phyloP scores from a whole-genome alignment of 805 yeast genomes.

The Ogataea paraovalis region DNA sequence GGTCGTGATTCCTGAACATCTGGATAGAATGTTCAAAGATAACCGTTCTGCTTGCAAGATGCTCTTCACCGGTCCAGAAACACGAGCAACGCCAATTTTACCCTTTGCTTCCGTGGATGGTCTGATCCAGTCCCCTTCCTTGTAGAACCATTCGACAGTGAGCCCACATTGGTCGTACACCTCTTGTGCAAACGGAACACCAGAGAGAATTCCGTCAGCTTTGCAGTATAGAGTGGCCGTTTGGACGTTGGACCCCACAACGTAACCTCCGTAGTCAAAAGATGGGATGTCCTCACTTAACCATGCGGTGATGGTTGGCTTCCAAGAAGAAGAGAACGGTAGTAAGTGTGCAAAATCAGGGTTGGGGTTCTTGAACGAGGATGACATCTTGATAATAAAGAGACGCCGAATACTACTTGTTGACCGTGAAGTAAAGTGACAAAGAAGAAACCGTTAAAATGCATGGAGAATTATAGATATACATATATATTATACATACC shows the following conservation, averaged over 20 bases:
- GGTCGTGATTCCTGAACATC: constrained; percentile 87
- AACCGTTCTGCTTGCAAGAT: constrained; percentile 82
- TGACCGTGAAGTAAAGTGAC: not conserved
- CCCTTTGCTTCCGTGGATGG: constrained; percentile 35
- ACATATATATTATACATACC: too few relatives aligned
- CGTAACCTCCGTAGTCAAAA: constrained; percentile 91
- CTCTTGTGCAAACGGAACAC: constrained; percentile 86
- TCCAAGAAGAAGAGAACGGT: constrained; percentile 81
- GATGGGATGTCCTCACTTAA: constrained; percentile 87
- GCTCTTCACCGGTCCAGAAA: constrained; percentile 76
- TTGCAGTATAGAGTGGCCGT: constrained; percentile 80
- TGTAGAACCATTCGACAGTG: constrained; percentile 63
- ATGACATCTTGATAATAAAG: not conserved
- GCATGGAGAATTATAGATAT: too few relatives aligned
- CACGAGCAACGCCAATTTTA: constrained; percentile 71
- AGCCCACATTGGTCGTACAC: constrained; percentile 75
- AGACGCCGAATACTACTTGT: not conserved
- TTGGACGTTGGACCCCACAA: constrained; percentile 75
- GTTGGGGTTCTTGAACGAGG: constrained; percentile 30
- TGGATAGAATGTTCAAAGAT: constrained; percentile 73
- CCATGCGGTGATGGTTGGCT: constrained; percentile 68
- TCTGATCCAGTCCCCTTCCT: constrained; percentile 62
- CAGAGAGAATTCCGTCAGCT: constrained; percentile 73
- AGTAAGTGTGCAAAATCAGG: constrained; percentile 48
- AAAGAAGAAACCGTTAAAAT: too few relatives aligned